Evolutionary conservation across 768 basidiomycete species (phyloP).

Genomic region (Agaricus blazei): DNA sequence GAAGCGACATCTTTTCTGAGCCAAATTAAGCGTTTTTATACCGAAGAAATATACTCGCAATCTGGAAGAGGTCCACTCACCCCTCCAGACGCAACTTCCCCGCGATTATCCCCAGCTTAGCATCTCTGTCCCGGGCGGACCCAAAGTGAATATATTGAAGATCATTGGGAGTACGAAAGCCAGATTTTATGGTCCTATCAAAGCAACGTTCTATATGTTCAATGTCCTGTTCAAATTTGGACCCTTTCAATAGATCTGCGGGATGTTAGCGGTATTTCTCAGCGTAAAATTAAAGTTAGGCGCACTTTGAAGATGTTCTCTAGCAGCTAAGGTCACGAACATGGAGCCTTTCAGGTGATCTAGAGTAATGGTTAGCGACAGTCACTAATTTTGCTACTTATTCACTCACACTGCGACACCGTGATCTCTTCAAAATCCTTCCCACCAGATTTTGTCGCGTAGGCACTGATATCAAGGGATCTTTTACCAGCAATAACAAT

Average conservation of each 20-base stretch:
- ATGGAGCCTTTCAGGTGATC: slow-evolving; percentile 38
- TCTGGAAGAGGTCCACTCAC: slow-evolving; percentile 11
- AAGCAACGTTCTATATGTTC: slow-evolving; percentile 32
- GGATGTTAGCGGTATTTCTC: background rate
- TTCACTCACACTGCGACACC: slow-evolving; percentile 26
- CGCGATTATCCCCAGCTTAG: slow-evolving; percentile 27
- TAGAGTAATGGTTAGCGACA: slow-evolving; percentile 10
- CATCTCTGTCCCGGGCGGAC: slow-evolving; percentile 30
- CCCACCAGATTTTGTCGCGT: slow-evolving; percentile 22
- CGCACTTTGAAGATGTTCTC: slow-evolving; percentile 26
- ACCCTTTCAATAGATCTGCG: slow-evolving; percentile 29
- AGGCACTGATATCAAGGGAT: slow-evolving; percentile 53
- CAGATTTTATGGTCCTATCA: slow-evolving; percentile 38
- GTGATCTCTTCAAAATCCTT: slow-evolving; percentile 38
- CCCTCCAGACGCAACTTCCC: slow-evolving; percentile 38
- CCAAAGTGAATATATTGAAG: slow-evolving; percentile 41
- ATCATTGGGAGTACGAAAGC: slow-evolving; percentile 28
- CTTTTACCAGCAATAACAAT: slow-evolving; percentile 58
- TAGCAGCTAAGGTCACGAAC: slow-evolving; percentile 35
- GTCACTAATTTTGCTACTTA: background rate
- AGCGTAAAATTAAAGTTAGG: background rate
- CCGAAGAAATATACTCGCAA: background rate
- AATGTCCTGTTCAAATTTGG: slow-evolving; percentile 32
- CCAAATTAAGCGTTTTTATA: background rate
- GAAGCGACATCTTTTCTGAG: slow-evolving; percentile 14